phyloP scores from a whole-genome alignment of 2,329 filamentous ascomycete species.

The Atkinsonella texensis region DNA sequence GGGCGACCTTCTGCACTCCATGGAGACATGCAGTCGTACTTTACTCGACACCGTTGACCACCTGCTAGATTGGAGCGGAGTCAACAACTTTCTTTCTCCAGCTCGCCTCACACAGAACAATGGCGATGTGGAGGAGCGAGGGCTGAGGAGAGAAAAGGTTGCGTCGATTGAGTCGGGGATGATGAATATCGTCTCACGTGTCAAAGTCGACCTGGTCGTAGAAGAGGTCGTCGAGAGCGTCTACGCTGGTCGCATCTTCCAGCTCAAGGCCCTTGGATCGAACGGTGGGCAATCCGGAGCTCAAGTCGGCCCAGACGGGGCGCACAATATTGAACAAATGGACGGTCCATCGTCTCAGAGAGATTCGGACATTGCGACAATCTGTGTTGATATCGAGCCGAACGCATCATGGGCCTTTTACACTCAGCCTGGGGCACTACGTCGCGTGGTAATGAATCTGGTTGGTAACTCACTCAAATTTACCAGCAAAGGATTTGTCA shows the following conservation, averaged over 20 bases:
- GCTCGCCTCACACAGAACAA: slow-evolving; percentile 1
- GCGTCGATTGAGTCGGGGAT: slow-evolving; percentile 8
- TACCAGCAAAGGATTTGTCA: slow-evolving; percentile 27
- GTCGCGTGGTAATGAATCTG: slow-evolving; percentile 49
- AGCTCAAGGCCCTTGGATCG: slow-evolving; percentile 6
- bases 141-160: slow-evolving; percentile 4
- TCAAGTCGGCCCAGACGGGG: background rate
- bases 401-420: slow-evolving; percentile 38
- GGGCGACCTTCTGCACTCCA: slow-evolving; percentile 32
- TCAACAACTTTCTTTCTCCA: slow-evolving; percentile 26
- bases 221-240: slow-evolving; percentile 37
- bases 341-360: background rate
- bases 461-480: slow-evolving; percentile 53
- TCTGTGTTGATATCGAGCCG: slow-evolving; percentile 28
- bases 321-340: background rate
- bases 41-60: slow-evolving; percentile 43
- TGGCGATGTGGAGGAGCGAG: slow-evolving; percentile 2
- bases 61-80: slow-evolving; percentile 42
- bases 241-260: slow-evolving; percentile 31
- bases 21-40: slow-evolving; percentile 38
- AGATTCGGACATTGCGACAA: slow-evolving; percentile 13
- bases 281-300: background rate
- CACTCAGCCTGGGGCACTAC: slow-evolving; percentile 38
- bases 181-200: slow-evolving; percentile 12
- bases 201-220: slow-evolving; percentile 26